Evolutionary conservation across 2,329 filamentous ascomycete genomes (phyloP).

Genomic region (Rutstroemia sp.): DNA sequence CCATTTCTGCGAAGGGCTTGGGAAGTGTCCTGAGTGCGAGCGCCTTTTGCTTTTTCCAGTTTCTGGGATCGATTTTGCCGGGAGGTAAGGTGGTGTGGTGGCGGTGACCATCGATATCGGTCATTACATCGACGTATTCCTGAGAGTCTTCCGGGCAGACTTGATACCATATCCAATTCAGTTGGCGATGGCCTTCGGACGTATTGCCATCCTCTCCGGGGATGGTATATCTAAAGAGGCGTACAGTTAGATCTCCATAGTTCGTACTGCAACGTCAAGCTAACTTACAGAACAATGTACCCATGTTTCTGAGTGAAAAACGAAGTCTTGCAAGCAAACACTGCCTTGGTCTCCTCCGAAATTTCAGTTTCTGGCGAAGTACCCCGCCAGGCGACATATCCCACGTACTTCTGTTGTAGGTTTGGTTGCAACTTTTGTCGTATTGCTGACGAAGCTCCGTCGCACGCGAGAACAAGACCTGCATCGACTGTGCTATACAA

Average conservation of each 20-base stretch:
- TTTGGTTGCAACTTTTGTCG: not conserved
- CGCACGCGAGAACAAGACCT: not conserved
- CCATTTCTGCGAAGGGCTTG: slow-evolving; percentile 6
- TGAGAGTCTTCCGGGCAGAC: not conserved
- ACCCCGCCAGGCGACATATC: not conserved
- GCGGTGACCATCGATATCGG: not conserved
- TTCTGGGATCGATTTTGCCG: not conserved
- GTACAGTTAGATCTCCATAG: not conserved
- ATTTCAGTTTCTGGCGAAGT: not conserved
- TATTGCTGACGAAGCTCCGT: not conserved
- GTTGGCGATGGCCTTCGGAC: not conserved
- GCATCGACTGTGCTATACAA: not conserved
- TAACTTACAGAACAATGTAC: not conserved
- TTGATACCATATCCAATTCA: slow-evolving; percentile 2
- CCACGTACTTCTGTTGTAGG: not conserved
- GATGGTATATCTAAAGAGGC: not conserved
- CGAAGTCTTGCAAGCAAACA: not conserved
- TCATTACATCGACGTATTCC: not conserved
- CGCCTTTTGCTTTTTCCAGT: not conserved
- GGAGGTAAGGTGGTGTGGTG: not conserved
- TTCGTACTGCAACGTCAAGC: too few relatives aligned
- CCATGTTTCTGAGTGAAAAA: not conserved
- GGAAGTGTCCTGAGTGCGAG: not conserved
- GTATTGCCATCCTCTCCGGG: not conserved
- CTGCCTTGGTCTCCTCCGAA: not conserved